A percentile compares a stretch with the other conserved stretches of the same genome.
phyloP scores from a whole-genome alignment of 1,139 yeast genomes.

The Candida neerlandica region DNA sequence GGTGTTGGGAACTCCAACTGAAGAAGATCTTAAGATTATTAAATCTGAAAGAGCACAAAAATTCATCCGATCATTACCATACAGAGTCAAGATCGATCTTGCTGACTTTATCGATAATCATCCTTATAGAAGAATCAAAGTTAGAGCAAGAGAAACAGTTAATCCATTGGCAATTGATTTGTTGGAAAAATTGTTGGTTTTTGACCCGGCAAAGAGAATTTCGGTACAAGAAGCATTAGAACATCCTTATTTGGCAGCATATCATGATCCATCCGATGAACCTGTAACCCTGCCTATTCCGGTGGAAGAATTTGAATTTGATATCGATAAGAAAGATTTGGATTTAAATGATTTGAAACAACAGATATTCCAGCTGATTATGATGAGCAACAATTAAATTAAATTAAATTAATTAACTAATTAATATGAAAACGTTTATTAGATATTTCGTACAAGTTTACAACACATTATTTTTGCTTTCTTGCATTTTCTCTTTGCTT shows the following conservation, averaged over 20 bases:
- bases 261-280: constrained; percentile 85
- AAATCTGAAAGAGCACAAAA: constrained; percentile 85
- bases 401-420: no score
- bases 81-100: constrained; percentile 13
- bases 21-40: constrained; percentile 78
- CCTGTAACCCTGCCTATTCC: constrained; percentile 77
- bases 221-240: constrained; percentile 77
- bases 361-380: constrained; percentile 66
- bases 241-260: constrained; percentile 79
- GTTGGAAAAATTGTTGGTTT: constrained; percentile 70
- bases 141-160: constrained; percentile 20
- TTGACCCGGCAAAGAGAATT: constrained; percentile 78
- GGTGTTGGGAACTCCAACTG: constrained; percentile 85
- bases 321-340: constrained; percentile 70
- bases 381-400: constrained; percentile 20
- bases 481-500: neutral
- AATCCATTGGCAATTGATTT: constrained; percentile 80
- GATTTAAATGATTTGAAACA: constrained; percentile 70
- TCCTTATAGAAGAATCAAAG: constrained; percentile 22
- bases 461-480: neutral
- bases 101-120: constrained; percentile 20
- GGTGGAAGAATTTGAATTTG: constrained; percentile 80
- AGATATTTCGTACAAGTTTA: neutral
- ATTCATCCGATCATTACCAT: constrained; percentile 77
- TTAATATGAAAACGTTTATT: neutral